Evolutionary conservation across 1,139 yeast genomes (phyloP).

Genomic region (Geotrichum europaeum): DNA sequence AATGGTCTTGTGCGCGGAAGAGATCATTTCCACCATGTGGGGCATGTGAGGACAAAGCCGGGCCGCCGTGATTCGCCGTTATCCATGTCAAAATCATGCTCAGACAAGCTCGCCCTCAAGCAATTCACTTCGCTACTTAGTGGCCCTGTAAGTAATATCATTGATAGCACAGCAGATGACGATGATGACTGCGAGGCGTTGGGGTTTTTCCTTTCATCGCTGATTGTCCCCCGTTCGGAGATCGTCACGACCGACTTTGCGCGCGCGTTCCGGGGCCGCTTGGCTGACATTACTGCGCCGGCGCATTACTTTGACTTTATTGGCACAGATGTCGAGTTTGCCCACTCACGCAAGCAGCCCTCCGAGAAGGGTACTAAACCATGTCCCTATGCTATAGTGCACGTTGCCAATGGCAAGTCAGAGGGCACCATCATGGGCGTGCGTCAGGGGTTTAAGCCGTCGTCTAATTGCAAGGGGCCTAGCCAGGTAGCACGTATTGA

Average conservation of each 20-base stretch:
- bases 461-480: constrained; percentile 22
- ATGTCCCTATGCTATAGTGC: constrained; percentile 24
- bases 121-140: constrained; percentile 60
- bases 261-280: constrained; percentile 36
- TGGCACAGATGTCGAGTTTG: constrained; percentile 9
- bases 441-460: constrained; percentile 32
- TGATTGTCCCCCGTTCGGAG: constrained; percentile 48
- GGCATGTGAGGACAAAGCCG: constrained; percentile 82
- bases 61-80: constrained; percentile 73
- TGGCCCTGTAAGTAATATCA: constrained; percentile 32
- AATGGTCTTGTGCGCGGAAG: constrained; percentile 56
- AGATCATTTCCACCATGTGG: constrained; percentile 49
- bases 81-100: constrained; percentile 76
- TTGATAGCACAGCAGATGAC: not conserved
- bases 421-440: constrained; percentile 34
- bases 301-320: constrained; percentile 9
- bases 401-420: constrained; percentile 15
- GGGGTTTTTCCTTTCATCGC: constrained; percentile 44
- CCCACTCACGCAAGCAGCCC: constrained; percentile 1
- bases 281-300: constrained; percentile 11
- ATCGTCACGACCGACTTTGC: constrained; percentile 37
- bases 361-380: constrained; percentile 20
- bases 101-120: constrained; percentile 67
- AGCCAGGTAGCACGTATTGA: constrained; percentile 25
- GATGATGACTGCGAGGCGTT: constrained; percentile 1